A percentile compares a stretch with the other conserved stretches of the same genome.
These are phyloP conservation scores for Phaeosphaeriaceae sp. DNA, from an alignment of 2,329 filamentous ascomycete species.

Conservation along the genomic window DNA sequence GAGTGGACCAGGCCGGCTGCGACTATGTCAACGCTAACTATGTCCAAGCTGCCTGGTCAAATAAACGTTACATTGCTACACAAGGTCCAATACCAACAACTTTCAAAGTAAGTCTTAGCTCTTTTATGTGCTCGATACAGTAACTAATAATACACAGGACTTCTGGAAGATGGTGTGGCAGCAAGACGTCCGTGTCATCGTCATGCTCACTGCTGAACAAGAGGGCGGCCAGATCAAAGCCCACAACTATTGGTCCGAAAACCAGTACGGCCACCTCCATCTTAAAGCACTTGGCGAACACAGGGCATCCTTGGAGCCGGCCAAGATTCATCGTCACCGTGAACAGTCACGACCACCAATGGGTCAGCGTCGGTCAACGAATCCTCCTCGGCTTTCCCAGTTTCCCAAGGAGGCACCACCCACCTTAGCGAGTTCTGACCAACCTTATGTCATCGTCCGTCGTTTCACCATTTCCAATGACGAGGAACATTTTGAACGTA, in stretches of 20 bases:
- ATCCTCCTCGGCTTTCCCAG: conserved; percentile 37
- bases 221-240: conserved; percentile 95
- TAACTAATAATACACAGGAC: conserved; percentile 64
- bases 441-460: conserved; percentile 80
- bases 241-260: conserved; percentile 87
- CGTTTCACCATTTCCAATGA: conserved; percentile 85
- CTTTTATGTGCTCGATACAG: background rate
- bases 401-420: conserved; percentile 32
- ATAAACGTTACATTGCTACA: conserved; percentile 94
- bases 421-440: conserved; percentile 56
- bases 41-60: conserved; percentile 77
- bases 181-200: conserved; percentile 90
- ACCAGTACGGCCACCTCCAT: conserved; percentile 77
- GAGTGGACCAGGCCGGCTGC: conserved; percentile 70
- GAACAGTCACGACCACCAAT: conserved; percentile 43
- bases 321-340: conserved; percentile 57
- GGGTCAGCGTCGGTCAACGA: conserved; percentile 46
- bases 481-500: conserved; percentile 78
- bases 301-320: conserved; percentile 74
- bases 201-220: conserved; percentile 93
- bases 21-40: conserved; percentile 97
- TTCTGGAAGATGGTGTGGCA: conserved; percentile 99
- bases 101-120: conserved; percentile 71
- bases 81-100: conserved; percentile 93
- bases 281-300: conserved; percentile 82